phyloP scores from a whole-genome alignment of 2,329 filamentous ascomycete genomes.

The Venturia carpophila region DNA sequence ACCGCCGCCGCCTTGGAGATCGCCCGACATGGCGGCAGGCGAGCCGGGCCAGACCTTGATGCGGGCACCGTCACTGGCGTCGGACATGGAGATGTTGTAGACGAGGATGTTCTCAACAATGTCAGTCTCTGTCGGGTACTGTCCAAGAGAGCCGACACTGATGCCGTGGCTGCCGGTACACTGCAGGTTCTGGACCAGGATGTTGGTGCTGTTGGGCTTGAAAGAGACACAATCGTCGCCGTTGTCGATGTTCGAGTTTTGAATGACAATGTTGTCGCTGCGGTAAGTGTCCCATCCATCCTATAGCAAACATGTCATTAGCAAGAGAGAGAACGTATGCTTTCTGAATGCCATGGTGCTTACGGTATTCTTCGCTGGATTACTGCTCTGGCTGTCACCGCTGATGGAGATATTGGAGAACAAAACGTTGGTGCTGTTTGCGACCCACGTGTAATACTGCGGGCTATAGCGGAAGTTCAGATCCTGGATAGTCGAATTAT shows the following conservation, averaged over 20 bases:
- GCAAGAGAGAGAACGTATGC: background rate
- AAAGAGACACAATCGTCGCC: slow-evolving; percentile 67
- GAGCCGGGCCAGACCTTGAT: slow-evolving; percentile 64
- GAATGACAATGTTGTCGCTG: slow-evolving; percentile 54
- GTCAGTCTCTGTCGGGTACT: slow-evolving; percentile 53
- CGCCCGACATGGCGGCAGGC: slow-evolving; percentile 33
- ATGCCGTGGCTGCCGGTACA: slow-evolving; percentile 63
- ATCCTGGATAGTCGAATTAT: slow-evolving; percentile 51
- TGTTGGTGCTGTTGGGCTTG: slow-evolving; percentile 61
- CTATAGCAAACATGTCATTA: slow-evolving; percentile 18
- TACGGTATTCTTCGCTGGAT: slow-evolving; percentile 26
- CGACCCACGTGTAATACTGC: slow-evolving; percentile 59
- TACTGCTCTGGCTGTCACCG: slow-evolving; percentile 38
- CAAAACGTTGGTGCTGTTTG: slow-evolving; percentile 56
- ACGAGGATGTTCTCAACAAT: slow-evolving; percentile 52
- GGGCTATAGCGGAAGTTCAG: slow-evolving; percentile 54
- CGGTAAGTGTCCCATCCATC: slow-evolving; percentile 37
- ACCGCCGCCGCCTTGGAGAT: slow-evolving; percentile 50
- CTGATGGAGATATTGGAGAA: slow-evolving; percentile 40
- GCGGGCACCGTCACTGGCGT: slow-evolving; percentile 49
- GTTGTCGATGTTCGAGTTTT: slow-evolving; percentile 57
- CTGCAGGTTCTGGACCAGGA: slow-evolving; percentile 54
- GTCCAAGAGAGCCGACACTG: slow-evolving; percentile 58
- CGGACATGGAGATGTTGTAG: slow-evolving; percentile 25
- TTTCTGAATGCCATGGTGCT: background rate